Conservation (phyloP, 495 filamentous ascomycete species). For the Aspergillus kassunensis region DNA sequence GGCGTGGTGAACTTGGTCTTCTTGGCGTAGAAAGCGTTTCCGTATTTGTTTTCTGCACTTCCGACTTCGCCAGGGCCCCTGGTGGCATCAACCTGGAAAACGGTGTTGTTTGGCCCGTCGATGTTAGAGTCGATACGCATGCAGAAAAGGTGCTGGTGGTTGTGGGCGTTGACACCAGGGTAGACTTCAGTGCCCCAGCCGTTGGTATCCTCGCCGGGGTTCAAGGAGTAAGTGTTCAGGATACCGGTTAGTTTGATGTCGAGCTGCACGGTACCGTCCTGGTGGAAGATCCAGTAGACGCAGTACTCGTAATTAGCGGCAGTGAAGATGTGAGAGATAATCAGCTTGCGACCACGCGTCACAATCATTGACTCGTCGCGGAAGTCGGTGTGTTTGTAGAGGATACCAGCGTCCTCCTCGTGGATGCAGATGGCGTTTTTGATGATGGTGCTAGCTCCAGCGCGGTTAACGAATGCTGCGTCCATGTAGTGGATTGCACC, state of each 20-base stretch:
- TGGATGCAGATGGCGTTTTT: slow-evolving; percentile 97
- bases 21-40: slow-evolving; percentile 91
- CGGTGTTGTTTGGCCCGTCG: slow-evolving; percentile 80
- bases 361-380: slow-evolving; percentile 84
- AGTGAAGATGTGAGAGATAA: slow-evolving; percentile 92
- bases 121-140: slow-evolving; percentile 86
- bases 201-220: slow-evolving; percentile 75
- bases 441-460: slow-evolving; percentile 72
- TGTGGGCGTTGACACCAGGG: slow-evolving; percentile 73
- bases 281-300: slow-evolving; percentile 90
- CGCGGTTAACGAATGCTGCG: slow-evolving; percentile 78
- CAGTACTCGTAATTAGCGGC: slow-evolving; percentile 98
- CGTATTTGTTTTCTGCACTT: slow-evolving; percentile 79
- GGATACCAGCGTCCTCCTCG: slow-evolving; percentile 89
- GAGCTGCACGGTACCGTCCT: slow-evolving; percentile 88
- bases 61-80: slow-evolving; percentile 66
- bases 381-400: slow-evolving; percentile 97
- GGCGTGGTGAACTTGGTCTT: slow-evolving; percentile 77
- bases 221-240: slow-evolving; percentile 87
- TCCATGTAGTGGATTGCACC: slow-evolving; percentile 90
- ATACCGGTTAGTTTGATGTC: slow-evolving; percentile 96
- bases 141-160: slow-evolving; percentile 96
- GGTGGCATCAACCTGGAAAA: slow-evolving; percentile 76
- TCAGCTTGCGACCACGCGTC: slow-evolving; percentile 79
- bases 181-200: slow-evolving; percentile 96